Evolutionary conservation across 2,329 filamentous ascomycete genomes (phyloP), one percentile per base, ranked within the genome.

Genomic region (Talaromyces rugulosus): DNA sequence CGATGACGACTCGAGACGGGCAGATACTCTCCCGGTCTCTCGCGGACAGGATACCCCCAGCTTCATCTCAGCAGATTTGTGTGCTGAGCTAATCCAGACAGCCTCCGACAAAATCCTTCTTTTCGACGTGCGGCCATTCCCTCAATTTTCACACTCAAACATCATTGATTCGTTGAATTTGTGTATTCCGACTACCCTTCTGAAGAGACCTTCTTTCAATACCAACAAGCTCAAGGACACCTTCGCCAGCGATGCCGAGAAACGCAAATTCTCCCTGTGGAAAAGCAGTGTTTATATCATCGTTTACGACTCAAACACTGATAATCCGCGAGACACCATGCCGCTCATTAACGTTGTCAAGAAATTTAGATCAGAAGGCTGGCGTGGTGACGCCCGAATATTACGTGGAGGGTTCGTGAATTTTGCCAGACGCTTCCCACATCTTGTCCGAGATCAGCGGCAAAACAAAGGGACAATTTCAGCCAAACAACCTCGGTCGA

Each of bases 141-240:
- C 92, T 23, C 91, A 94, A 66, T 97, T 89, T 71, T 84, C 87
- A 0, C 82, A 85, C 53, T 88, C 90, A 27, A 87, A 90, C 33
- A 90, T 98, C 60, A 79, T 82, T 56, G 88, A 89, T n/a, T 91
- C 94, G 0, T 78, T 99, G 34, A 98, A 96, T 72, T 81, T 99
- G 5, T 98, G 95, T 72, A 96, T 98, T 64, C 95, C 95, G 0
- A 98, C 95, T 0, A 98, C 94, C 0, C 80, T 99, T 14, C 78
- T 99, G 18, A 98, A 98, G 76, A 84, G 95, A 56, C 88, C 91
- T 0, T 96, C 92, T 0, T 98, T 96, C 76, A 94, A 94, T 68
- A 85, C 96, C 12, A 83, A 92, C 65, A 97, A 96, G 72, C 81
- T 99, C 34, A 87, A 91, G 66, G 89, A 93, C 64, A 97, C 92